A percentile compares a stretch with the other conserved stretches of the same genome.
Evolutionary conservation across 345 rosid genomes (phyloP).

Genomic region (Populus davidiana): DNA sequence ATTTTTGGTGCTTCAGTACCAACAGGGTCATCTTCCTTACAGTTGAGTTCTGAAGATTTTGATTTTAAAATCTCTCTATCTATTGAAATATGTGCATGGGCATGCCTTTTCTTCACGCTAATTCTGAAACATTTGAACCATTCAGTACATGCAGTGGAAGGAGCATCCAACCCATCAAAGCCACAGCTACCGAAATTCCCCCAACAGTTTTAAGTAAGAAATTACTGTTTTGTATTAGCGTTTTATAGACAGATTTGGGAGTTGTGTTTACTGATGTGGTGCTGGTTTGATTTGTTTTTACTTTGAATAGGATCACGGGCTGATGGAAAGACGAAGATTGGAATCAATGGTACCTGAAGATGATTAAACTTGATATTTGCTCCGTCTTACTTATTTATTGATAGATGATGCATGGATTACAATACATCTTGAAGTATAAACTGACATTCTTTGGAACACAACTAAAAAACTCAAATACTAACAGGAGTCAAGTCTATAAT

Average conservation of each 20-base stretch:
- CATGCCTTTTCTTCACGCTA: not conserved
- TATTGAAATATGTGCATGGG: not conserved
- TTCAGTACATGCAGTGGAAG: conserved; percentile 44
- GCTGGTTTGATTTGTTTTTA: conserved; percentile 22
- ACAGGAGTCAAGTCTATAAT: not conserved
- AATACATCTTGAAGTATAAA: not conserved
- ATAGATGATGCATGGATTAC: not conserved
- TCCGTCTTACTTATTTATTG: not conserved
- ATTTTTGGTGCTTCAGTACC: conserved; percentile 48
- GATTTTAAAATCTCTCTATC: too few relatives aligned
- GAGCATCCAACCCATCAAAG: conserved; percentile 60
- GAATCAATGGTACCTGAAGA: conserved; percentile 76
- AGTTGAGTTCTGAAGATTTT: conserved; percentile 45
- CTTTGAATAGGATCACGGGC: conserved; percentile 45
- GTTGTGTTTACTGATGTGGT: conserved; percentile 22
- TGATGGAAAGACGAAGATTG: conserved; percentile 65
- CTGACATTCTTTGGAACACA: not conserved
- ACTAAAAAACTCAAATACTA: not conserved
- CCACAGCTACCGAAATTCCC: conserved; percentile 77
- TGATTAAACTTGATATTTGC: not conserved
- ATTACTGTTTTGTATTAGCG: not conserved
- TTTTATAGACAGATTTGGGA: not conserved
- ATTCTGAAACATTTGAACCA: not conserved
- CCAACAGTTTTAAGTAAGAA: conserved; percentile 58
- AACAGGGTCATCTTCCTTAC: conserved; percentile 44